Conservation (phyloP, 306 rosid species). For the Corylus americana region DNA sequence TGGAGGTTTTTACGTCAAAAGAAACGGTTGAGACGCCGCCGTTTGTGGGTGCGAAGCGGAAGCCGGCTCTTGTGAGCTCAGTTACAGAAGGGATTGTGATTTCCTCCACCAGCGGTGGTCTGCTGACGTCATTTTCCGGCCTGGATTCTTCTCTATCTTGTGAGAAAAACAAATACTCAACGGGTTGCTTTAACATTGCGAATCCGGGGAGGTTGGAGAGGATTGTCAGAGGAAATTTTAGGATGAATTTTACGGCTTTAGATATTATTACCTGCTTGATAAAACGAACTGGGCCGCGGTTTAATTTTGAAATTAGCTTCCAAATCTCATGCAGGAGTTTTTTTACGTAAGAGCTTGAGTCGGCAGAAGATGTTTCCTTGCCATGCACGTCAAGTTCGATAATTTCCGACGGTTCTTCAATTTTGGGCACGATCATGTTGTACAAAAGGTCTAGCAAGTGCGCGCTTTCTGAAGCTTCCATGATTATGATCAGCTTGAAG, state of each 20-base stretch:
- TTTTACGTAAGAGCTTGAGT: constrained; percentile 23
- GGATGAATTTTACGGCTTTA: constrained; percentile 49
- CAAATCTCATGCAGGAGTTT: constrained; percentile 34
- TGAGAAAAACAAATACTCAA: constrained; percentile 26
- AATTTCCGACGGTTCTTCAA: constrained; percentile 25
- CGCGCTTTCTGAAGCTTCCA: constrained; percentile 41
- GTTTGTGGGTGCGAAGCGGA: constrained; percentile 37
- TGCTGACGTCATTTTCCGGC: constrained; percentile 31
- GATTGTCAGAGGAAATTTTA: constrained; percentile 63
- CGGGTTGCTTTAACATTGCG: constrained; percentile 38
- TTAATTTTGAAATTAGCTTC: constrained; percentile 55
- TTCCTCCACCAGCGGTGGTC: constrained; percentile 66
- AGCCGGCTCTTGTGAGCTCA: constrained; percentile 45
- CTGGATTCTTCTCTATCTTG: constrained; percentile 34
- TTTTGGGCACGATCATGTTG: constrained; percentile 49
- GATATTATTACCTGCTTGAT: constrained; percentile 44
- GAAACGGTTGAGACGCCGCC: constrained; percentile 47
- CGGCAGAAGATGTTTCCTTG: constrained; percentile 21
- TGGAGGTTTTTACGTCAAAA: constrained; percentile 46
- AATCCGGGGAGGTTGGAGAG: constrained; percentile 55
- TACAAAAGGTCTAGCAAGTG: constrained; percentile 71
- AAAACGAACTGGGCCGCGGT: constrained; percentile 47
- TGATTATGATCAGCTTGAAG: constrained; percentile 44
- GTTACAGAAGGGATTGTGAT: constrained; percentile 69
- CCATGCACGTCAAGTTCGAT: constrained; percentile 28